Percentiles rank a stretch among this genome's conserved stretches.
Evolutionary conservation across 2,329 filamentous ascomycete species (phyloP).

Genomic region (Nigrospora osmanthi): DNA sequence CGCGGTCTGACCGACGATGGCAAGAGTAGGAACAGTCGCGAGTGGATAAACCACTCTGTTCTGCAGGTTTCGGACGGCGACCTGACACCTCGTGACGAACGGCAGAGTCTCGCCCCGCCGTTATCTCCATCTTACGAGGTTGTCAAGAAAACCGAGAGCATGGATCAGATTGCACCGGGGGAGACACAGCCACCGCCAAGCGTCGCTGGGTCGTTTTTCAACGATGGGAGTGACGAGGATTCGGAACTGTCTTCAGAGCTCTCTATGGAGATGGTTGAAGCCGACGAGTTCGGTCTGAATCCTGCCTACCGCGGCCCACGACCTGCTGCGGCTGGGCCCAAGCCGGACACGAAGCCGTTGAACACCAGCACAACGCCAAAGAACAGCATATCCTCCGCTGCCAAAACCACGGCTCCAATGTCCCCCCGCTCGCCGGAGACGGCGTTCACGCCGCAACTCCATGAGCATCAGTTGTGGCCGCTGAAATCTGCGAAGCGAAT

Average conservation of each 20-base stretch:
- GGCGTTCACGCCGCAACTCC: slow-evolving; percentile 25
- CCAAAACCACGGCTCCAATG: too few relatives aligned
- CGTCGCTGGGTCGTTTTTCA: slow-evolving; percentile 13
- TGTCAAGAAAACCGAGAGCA: slow-evolving; percentile 43
- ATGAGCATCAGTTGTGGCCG: slow-evolving; percentile 32
- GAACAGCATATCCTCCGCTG: too few relatives aligned
- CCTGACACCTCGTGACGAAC: slow-evolving; percentile 5
- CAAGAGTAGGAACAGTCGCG: slow-evolving; percentile 29
- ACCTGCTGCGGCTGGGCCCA: slow-evolving; percentile 2
- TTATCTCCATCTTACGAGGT: slow-evolving; percentile 44
- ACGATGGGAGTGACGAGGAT: slow-evolving; percentile 36
- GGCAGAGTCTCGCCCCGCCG: slow-evolving; percentile 12
- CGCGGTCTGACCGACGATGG: slow-evolving; percentile 51
- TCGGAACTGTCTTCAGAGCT: slow-evolving; percentile 58
- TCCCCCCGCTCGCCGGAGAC: slow-evolving; percentile 23
- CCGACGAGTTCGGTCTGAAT: slow-evolving; percentile 20
- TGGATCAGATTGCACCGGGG: slow-evolving; percentile 33
- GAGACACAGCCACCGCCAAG: slow-evolving; percentile 13
- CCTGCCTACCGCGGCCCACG: slow-evolving; percentile 10
- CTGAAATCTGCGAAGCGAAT: slow-evolving; percentile 28
- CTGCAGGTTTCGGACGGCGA: slow-evolving; percentile 37
- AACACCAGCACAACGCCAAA: too few relatives aligned
- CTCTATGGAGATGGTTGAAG: slow-evolving; percentile 39
- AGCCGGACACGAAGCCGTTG: too few relatives aligned
- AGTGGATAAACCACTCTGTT: slow-evolving; percentile 50